A percentile compares a stretch with the other conserved stretches of the same genome.
Evolutionary conservation across 2,329 filamentous ascomycete genomes (phyloP).

Genomic region (Fusarium mundagurra): DNA sequence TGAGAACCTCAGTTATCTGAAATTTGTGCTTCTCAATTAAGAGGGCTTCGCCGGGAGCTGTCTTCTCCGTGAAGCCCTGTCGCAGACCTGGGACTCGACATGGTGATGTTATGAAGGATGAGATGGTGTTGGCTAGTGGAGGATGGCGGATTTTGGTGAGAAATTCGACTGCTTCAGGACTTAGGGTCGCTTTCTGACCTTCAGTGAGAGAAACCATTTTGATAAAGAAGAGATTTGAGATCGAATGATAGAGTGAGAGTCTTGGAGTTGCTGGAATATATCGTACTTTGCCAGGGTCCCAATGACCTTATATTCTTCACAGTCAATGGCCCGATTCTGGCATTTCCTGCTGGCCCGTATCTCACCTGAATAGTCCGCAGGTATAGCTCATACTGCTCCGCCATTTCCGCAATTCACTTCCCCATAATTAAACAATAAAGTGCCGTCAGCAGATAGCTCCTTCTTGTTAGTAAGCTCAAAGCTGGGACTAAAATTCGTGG

Average conservation of each 20-base stretch:
- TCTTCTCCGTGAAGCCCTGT: neutral
- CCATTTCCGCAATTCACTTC: neutral
- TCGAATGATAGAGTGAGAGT: neutral
- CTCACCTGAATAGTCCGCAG: fast-evolving
- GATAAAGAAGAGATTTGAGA: neutral
- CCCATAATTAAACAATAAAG: fast-evolving
- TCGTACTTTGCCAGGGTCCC: neutral
- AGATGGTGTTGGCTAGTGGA: neutral
- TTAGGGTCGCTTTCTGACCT: neutral
- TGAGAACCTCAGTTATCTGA: fast-evolving
- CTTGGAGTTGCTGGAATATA: neutral
- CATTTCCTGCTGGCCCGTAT: fast-evolving
- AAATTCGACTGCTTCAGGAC: neutral
- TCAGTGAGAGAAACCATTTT: neutral
- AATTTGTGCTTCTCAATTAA: fast-evolving
- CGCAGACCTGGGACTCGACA: neutral
- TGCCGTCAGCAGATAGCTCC: neutral
- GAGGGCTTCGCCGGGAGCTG: neutral
- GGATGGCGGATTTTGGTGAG: neutral
- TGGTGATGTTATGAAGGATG: neutral
- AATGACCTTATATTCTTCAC: neutral
- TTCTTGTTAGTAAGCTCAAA: neutral
- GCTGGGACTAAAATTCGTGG: neutral
- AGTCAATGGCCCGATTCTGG: fast-evolving
- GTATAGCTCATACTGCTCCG: fast-evolving